These are phyloP conservation scores for Pythium biforme DNA, from an alignment of 352 stramenopile genomes.

Conservation along the genomic window DNA sequence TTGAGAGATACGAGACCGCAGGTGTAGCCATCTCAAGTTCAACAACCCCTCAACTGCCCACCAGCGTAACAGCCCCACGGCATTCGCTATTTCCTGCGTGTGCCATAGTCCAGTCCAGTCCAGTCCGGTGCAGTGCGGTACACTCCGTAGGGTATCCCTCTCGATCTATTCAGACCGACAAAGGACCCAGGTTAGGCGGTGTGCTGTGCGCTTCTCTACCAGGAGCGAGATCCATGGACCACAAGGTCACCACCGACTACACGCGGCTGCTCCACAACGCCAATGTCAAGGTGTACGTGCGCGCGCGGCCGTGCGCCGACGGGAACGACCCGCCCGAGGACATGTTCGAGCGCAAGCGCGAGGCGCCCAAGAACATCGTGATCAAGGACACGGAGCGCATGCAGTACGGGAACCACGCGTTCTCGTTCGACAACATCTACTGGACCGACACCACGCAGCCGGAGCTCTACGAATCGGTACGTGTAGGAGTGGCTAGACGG, in stretches of 20 bases:
- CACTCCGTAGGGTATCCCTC: too few relatives aligned
- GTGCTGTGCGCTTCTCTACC: too few relatives aligned
- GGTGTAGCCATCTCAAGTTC: constrained; percentile 21
- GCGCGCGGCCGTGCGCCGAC: constrained; percentile 74
- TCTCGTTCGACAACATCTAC: constrained; percentile 86
- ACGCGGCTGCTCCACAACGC: constrained; percentile 71
- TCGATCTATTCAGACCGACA: too few relatives aligned
- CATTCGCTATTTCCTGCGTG: background rate
- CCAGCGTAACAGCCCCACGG: background rate
- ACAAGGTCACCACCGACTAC: constrained; percentile 87
- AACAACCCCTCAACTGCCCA: background rate
- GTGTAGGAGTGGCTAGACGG: background rate
- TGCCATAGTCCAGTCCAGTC: background rate
- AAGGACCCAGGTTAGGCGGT: too few relatives aligned
- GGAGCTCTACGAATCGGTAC: constrained; percentile 68
- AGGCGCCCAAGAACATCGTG: constrained; percentile 76
- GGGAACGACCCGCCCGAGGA: constrained; percentile 63
- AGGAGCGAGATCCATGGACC: constrained; percentile 47
- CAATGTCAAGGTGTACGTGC: constrained; percentile 84
- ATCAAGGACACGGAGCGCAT: constrained; percentile 87
- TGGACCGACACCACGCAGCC: constrained; percentile 79
- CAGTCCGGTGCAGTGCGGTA: background rate
- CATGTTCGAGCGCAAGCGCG: constrained; percentile 83
- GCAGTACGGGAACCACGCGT: constrained; percentile 85
- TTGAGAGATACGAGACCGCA: background rate